phyloP scores from a whole-genome alignment of 805 yeast species.

The Pichia heedii region DNA sequence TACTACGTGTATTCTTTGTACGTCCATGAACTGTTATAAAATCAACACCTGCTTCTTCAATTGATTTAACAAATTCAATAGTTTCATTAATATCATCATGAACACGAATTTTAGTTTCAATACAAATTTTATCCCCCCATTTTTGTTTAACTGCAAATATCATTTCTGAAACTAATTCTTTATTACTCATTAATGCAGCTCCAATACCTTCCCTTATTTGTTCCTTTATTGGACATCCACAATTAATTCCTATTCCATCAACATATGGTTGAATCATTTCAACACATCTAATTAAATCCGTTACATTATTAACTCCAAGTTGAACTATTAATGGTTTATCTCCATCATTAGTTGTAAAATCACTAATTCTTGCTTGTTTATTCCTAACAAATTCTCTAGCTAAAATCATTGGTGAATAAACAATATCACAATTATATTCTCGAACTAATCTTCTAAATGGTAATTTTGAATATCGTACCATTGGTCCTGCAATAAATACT shows the following conservation, averaged over 20 bases:
- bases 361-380: slow-evolving; percentile 68
- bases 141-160: slow-evolving; percentile 70
- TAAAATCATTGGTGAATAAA: slow-evolving; percentile 92
- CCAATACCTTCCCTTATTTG: slow-evolving; percentile 96
- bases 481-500: slow-evolving; percentile 77
- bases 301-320: slow-evolving; percentile 80
- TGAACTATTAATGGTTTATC: slow-evolving; percentile 79
- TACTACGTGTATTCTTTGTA: slow-evolving; percentile 73
- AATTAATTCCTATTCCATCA: slow-evolving; percentile 90
- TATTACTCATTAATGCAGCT: slow-evolving; percentile 83
- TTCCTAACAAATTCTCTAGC: slow-evolving; percentile 93
- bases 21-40: slow-evolving; percentile 93
- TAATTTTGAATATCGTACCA: slow-evolving; percentile 92
- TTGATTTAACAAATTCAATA: slow-evolving; percentile 55
- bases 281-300: slow-evolving; percentile 73
- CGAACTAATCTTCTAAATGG: slow-evolving; percentile 81
- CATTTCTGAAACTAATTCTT: slow-evolving; percentile 74
- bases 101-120: slow-evolving; percentile 89
- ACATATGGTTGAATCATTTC: slow-evolving; percentile 85
- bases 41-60: slow-evolving; percentile 86
- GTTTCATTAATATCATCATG: slow-evolving; percentile 73
- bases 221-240: slow-evolving; percentile 96
- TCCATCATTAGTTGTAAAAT: slow-evolving; percentile 66
- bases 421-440: slow-evolving; percentile 68
- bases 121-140: slow-evolving; percentile 61